Conservation (phyloP, 73 alveolate genomes). For the Paramecium sonneborni region DNA sequence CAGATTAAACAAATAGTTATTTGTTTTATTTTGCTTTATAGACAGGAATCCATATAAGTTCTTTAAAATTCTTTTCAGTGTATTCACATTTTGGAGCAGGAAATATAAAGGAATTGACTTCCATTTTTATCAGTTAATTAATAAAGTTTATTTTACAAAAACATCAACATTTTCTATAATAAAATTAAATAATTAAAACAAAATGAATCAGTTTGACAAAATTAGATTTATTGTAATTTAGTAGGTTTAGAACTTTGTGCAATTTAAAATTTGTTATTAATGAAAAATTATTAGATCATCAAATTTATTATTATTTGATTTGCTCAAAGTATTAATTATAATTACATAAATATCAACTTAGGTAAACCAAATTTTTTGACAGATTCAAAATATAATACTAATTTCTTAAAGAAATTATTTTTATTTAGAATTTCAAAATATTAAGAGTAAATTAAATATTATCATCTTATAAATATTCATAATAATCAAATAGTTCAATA, state of each 20-base stretch:
- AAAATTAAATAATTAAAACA: neutral
- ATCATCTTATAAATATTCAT: too few species aligned
- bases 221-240: too few species aligned
- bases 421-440: too few species aligned
- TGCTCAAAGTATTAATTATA: neutral
- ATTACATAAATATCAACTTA: too few species aligned
- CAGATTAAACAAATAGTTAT: neutral
- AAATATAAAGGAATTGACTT: slow-evolving; percentile 56
- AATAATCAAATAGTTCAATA: too few species aligned
- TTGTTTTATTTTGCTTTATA: neutral
- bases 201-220: too few species aligned
- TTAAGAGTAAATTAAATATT: too few species aligned
- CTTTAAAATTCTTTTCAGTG: slow-evolving; percentile 47
- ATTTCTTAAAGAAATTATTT: too few species aligned
- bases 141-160: neutral
- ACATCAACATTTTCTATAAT: neutral
- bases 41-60: slow-evolving; percentile 37
- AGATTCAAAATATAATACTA: too few species aligned
- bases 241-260: neutral
- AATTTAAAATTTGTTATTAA: neutral
- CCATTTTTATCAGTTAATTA: slow-evolving; percentile 53
- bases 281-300: neutral
- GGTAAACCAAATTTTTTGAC: too few species aligned
- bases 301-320: neutral
- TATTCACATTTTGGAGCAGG: slow-evolving; percentile 67